phyloP scores from a whole-genome alignment of 768 basidiomycete species.

The Ramaria rubella region DNA sequence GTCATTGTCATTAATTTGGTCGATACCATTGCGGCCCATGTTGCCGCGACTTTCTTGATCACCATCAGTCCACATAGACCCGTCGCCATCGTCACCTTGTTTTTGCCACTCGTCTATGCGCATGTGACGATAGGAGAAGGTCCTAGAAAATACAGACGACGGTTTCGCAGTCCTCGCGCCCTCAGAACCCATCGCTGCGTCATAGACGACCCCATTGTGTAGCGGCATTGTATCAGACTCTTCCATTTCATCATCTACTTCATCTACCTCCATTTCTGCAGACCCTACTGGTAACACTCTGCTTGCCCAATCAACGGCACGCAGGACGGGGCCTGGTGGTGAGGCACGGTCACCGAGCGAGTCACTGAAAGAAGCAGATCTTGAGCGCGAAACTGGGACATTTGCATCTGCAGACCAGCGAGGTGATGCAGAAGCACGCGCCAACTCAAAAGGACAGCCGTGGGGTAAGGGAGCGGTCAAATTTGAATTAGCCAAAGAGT shows the following conservation, averaged over 20 bases:
- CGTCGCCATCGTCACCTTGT: neutral
- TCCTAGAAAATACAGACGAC: neutral
- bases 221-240: neutral
- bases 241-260: neutral
- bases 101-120: neutral
- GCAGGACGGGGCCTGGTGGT: conserved; percentile 6
- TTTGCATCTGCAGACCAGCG: neutral
- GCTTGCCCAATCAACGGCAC: conserved; percentile 9
- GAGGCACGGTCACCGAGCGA: neutral
- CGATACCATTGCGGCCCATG: no score
- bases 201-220: no score
- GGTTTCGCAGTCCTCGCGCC: neutral
- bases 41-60: neutral
- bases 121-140: neutral
- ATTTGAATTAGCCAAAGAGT: neutral
- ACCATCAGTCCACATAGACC: neutral
- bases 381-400: neutral
- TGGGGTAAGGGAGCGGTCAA: neutral
- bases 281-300: neutral
- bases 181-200: neutral
- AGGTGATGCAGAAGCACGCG: neutral
- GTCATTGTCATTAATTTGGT: no score
- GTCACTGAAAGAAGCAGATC: neutral
- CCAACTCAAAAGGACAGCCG: neutral
- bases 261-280: neutral